Evolutionary conservation across 2,329 filamentous ascomycete genomes (phyloP).

Genomic region (Fusarium sp.): DNA sequence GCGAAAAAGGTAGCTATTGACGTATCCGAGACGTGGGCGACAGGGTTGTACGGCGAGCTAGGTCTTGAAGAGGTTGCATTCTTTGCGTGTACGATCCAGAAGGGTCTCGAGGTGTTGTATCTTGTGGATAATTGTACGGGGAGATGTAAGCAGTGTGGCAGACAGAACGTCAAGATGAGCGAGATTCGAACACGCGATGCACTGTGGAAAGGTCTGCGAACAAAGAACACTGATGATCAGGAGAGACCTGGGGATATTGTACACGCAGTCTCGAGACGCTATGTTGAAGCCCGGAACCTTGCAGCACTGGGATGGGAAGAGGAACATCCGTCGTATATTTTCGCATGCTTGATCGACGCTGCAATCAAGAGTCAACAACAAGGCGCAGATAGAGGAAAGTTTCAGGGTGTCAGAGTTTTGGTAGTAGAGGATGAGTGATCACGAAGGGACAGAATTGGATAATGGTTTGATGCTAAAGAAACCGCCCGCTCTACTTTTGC

Average conservation of each 20-base stretch:
- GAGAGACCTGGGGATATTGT: conserved; percentile 47
- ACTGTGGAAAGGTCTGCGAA: conserved; percentile 42
- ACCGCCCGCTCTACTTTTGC: conserved; percentile 49
- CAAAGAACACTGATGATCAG: conserved; percentile 26
- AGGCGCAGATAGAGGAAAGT: conserved; percentile 28
- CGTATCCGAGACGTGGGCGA: conserved; percentile 45
- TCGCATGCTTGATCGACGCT: conserved; percentile 47
- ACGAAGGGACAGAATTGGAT: conserved; percentile 17
- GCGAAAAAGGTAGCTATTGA: conserved; percentile 48
- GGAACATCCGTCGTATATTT: conserved; percentile 48
- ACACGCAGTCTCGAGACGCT: conserved; percentile 47
- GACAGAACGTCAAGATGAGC: conserved; percentile 10
- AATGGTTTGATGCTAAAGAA: conserved; percentile 42
- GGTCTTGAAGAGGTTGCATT: conserved; percentile 48
- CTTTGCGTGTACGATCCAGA: conserved; percentile 48
- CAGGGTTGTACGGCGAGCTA: conserved; percentile 37
- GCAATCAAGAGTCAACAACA: conserved; percentile 50
- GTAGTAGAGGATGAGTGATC: conserved; percentile 44
- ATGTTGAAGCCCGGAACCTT: conserved; percentile 51
- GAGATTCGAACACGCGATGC: conserved; percentile 33
- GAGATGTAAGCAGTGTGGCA: conserved; percentile 42
- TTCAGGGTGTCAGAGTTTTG: conserved; percentile 46
- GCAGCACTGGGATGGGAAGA: conserved; percentile 49
- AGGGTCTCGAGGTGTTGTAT: conserved; percentile 49
- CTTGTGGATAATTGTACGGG: conserved; percentile 49